A percentile compares a stretch with the other conserved stretches of the same genome.
Evolutionary conservation across 257 asterid species (phyloP).

Genomic region (Ocimum tenuiflorum): DNA sequence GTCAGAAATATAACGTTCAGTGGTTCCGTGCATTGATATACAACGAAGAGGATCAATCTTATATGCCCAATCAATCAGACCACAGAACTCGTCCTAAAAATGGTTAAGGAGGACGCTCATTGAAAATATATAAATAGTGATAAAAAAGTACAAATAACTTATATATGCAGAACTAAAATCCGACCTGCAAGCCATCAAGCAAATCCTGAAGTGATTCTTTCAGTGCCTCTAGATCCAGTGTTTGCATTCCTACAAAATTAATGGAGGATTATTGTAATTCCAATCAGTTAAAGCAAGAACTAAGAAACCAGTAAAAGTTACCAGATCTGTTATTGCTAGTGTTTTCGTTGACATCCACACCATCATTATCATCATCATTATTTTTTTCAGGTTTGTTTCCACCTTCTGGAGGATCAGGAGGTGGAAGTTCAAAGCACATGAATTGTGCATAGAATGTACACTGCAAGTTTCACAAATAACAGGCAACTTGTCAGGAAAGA

Average conservation of each 20-base stretch:
- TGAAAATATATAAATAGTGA: conserved; percentile 10
- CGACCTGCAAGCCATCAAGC: conserved; percentile 93
- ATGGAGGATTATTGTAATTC: conserved; percentile 15
- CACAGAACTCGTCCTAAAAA: conserved; percentile 85
- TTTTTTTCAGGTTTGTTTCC: conserved; percentile 30
- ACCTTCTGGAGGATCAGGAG: conserved; percentile 65
- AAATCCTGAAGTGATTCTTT: conserved; percentile 80
- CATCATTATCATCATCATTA: conserved; percentile 41
- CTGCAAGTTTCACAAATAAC: conserved; percentile 32
- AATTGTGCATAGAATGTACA: conserved; percentile 91
- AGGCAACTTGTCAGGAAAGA: background rate
- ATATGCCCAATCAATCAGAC: conserved; percentile 95
- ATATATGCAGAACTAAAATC: conserved; percentile 10
- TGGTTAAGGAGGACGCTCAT: background rate
- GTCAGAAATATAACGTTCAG: conserved; percentile 85
- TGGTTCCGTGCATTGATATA: conserved; percentile 95
- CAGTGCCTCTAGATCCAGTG: conserved; percentile 65
- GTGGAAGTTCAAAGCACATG: conserved; percentile 93
- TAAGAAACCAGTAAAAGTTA: conserved; percentile 20
- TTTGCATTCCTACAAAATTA: conserved; percentile 40
- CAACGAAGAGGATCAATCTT: conserved; percentile 93
- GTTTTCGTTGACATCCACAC: conserved; percentile 60
- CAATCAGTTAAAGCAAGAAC: conserved; percentile 17
- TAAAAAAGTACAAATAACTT: conserved; percentile 9
- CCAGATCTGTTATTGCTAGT: conserved; percentile 51